Percentiles rank a stretch among this genome's conserved stretches.
These are phyloP conservation scores for Neofusicoccum umdonicola DNA, from an alignment of 2,329 filamentous ascomycete genomes.

Conservation along the genomic window DNA sequence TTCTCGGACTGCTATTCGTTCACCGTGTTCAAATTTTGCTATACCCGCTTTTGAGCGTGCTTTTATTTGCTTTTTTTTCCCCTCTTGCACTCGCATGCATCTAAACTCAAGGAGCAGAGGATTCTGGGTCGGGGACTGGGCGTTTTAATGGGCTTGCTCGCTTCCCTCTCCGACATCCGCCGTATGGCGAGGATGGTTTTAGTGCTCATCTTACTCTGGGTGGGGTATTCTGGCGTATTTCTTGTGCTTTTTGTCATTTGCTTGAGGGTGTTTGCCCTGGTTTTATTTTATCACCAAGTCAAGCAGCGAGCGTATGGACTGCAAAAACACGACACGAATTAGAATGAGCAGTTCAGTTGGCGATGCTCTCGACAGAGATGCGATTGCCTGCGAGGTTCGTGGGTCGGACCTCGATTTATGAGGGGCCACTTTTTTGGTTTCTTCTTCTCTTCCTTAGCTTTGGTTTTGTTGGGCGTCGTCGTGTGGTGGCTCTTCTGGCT, in stretches of 20 bases:
- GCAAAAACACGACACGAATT: slow-evolving; percentile 8
- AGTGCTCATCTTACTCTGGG: neutral
- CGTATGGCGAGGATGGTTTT: neutral
- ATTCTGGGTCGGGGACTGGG: neutral
- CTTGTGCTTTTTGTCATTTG: slow-evolving; percentile 5
- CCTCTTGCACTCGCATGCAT: slow-evolving; percentile 11
- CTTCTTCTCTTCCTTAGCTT: neutral
- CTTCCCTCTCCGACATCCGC: neutral
- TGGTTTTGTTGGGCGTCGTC: neutral
- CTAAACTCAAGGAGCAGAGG: slow-evolving; percentile 12
- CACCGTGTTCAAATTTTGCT: slow-evolving; percentile 16
- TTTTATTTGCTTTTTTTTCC: neutral
- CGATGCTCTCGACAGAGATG: neutral
- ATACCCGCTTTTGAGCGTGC: slow-evolving; percentile 19
- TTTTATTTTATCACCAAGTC: neutral
- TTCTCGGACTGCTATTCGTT: slow-evolving; percentile 11
- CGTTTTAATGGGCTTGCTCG: slow-evolving; percentile 4
- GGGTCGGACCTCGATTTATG: neutral
- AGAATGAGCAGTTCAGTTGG: slow-evolving; percentile 5
- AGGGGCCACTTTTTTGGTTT: neutral
- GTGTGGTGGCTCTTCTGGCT: slow-evolving; percentile 1
- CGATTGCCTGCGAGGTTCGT: neutral
- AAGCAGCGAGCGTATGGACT: neutral
- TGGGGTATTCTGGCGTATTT: slow-evolving; percentile 6
- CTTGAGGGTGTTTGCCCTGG: neutral